Conservation (phyloP, 805 yeast genomes). For the Naumovozyma dairenensis region DNA sequence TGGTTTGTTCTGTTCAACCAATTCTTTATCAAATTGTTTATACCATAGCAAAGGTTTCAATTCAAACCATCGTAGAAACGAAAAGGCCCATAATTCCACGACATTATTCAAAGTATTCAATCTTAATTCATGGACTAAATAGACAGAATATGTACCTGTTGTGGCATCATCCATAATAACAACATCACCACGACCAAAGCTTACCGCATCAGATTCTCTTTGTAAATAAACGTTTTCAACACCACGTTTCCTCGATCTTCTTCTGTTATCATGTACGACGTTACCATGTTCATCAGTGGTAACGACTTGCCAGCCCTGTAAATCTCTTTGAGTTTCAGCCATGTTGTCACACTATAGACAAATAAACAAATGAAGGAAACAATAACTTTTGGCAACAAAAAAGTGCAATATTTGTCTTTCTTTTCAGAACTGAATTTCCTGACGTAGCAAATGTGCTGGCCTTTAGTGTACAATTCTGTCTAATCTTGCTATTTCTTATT, state of each 20-base stretch:
- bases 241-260: conserved; percentile 17
- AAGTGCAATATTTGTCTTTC: too few relatives aligned
- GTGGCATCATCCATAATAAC: conserved; percentile 33
- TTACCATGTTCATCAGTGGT: conserved; percentile 23
- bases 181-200: conserved; percentile 44
- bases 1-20: conserved; percentile 13
- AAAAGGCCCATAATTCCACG: conserved; percentile 39
- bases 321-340: conserved; percentile 19
- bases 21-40: conserved; percentile 14
- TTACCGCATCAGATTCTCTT: conserved; percentile 39
- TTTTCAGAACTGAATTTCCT: too few relatives aligned
- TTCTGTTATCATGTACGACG: conserved; percentile 10
- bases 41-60: conserved; percentile 27
- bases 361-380: too few relatives aligned
- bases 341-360: too few relatives aligned
- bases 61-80: conserved; percentile 38
- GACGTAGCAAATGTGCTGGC: too few relatives aligned
- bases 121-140: conserved; percentile 41
- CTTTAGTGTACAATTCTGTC: too few relatives aligned
- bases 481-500: not conserved
- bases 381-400: too few relatives aligned
- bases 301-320: conserved; percentile 26
- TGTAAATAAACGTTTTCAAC: conserved; percentile 23
- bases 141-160: conserved; percentile 32
- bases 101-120: conserved; percentile 39